Percentiles rank a stretch among this genome's conserved stretches.
These are phyloP conservation scores for Leishmania guyanensis DNA, from an alignment of 208 protist genomes.

Conservation along the genomic window DNA sequence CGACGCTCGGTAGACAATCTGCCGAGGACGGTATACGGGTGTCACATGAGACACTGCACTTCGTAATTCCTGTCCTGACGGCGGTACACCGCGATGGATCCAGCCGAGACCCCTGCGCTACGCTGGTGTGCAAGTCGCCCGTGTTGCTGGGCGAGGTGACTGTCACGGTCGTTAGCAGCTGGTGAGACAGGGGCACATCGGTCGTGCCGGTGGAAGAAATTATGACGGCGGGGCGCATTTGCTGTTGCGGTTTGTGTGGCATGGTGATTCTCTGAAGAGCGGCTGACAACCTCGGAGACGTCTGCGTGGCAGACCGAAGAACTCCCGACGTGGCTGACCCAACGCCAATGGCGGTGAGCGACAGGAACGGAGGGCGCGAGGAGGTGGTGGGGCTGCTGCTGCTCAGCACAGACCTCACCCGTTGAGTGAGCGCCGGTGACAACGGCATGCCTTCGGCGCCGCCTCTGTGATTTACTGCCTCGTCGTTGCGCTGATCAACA, in stretches of 20 bases:
- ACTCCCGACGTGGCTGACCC: background rate
- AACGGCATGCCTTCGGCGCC: background rate
- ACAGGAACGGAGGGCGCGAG: constrained; percentile 9
- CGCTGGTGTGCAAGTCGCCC: background rate
- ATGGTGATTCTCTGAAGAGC: background rate
- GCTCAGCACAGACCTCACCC: background rate
- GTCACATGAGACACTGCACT: constrained; percentile 14
- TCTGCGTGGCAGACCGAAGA: background rate
- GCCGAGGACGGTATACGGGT: constrained; percentile 5
- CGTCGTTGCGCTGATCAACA: background rate
- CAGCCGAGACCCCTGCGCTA: background rate
- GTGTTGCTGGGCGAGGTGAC: background rate
- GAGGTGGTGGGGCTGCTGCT: background rate
- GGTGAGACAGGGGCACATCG: background rate
- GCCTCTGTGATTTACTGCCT: background rate
- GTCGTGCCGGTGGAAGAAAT: background rate
- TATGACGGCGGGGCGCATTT: constrained; percentile 1
- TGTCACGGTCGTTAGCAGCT: background rate
- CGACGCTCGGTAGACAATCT: constrained; percentile 14
- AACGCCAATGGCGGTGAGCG: background rate
- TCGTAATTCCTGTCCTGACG: background rate
- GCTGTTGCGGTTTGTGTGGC: constrained; percentile 4
- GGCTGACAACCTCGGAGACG: background rate
- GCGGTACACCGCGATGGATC: constrained; percentile 2
- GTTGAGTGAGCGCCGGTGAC: background rate